Evolutionary conservation across 495 filamentous ascomycete genomes (phyloP), one percentile per base, ranked within the genome.

Genomic region (Penicillium nucicola): DNA sequence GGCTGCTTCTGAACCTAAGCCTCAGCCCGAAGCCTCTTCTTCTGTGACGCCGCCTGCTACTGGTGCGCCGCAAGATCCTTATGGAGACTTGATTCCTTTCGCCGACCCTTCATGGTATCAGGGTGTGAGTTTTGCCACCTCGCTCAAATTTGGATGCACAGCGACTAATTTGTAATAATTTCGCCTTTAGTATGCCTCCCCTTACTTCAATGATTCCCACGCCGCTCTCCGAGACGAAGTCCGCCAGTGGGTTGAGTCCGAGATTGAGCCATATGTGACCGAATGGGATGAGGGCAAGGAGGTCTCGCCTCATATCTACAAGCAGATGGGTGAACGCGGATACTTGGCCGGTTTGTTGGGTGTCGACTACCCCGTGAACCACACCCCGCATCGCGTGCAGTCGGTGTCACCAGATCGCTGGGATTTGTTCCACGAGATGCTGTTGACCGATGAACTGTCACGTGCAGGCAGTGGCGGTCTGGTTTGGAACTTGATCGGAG

Each of bases 401-500:
- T 84, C 83, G 34, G 93, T 98, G 14, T 67, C 87, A 2, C 77
- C 85, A 11, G 91, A 97, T 68, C 84, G 92, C 65, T 98, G 93
- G 93, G 93, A 98, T 71, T 79, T 95, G 17, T 98, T 97, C 82
- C 93, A 98, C 72, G 93, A 98, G 74, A 82, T 97, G 79, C 72
- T 97, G 22, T 59, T 98, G 38, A 97, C 92, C 2, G 93, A 98
- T 62, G 93, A 98, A 77, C 71, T 98, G 11, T 93, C 87, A 34
- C 89, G 93, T 39, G 76, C 82, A 42, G 93, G 85, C 20, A 92
- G 88, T 46, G 93, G 93, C 63, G 93, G 93, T 47, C 85, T 98
- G 42, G 92, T 98, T n/a, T 98, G 93, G 93, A 96, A 96, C 69
- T 71, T 97, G 60, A 84, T 98, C 44, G 93, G 93, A 56, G 93